Conservation (phyloP, 371 early-diverging fungal genomes). For the Lichtheimia corymbifera region DNA sequence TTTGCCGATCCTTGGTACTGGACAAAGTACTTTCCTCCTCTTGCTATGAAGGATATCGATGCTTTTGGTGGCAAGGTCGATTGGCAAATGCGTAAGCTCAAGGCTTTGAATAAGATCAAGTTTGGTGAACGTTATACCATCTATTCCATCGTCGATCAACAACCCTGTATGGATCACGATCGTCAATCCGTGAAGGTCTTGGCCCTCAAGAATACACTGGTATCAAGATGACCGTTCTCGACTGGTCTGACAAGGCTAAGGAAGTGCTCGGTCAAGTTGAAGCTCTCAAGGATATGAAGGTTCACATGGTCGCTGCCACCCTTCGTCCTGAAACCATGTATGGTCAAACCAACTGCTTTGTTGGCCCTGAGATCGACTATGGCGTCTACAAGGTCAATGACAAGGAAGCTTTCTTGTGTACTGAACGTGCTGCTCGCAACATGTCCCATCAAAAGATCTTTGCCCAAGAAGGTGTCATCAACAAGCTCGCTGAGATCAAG, state of each 20-base stretch:
- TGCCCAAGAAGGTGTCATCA: conserved; percentile 62
- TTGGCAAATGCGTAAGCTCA: conserved; percentile 98
- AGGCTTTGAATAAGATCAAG: conserved; percentile 81
- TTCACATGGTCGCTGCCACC: conserved; percentile 97
- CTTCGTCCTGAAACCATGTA: conserved; percentile 99
- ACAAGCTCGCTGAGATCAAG: conserved; percentile 75
- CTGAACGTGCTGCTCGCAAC: conserved; percentile 94
- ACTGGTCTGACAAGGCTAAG: conserved; percentile 63
- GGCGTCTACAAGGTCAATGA: conserved; percentile 81
- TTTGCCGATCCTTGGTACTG: conserved; percentile 98
- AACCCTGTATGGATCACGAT: conserved; percentile 99
- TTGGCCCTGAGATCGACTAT: conserved; percentile 90
- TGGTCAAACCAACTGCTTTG: conserved; percentile 98
- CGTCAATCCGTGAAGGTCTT: conserved; percentile 95
- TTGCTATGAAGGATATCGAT: conserved; percentile 82
- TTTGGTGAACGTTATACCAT: conserved; percentile 99
- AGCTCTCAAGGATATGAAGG: conserved; percentile 69
- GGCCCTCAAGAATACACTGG: conserved; percentile 97
- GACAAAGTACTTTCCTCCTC: conserved; percentile 96
- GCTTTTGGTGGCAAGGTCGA: conserved; percentile 93
- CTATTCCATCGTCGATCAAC: conserved; percentile 96
- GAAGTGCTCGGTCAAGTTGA: conserved; percentile 52
- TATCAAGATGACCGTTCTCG: conserved; percentile 84
- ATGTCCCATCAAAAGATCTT: conserved; percentile 94
- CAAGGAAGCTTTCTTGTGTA: conserved; percentile 84